Conservation (phyloP, 495 filamentous ascomycete species). For the Polyplosphaeria fusca region DNA sequence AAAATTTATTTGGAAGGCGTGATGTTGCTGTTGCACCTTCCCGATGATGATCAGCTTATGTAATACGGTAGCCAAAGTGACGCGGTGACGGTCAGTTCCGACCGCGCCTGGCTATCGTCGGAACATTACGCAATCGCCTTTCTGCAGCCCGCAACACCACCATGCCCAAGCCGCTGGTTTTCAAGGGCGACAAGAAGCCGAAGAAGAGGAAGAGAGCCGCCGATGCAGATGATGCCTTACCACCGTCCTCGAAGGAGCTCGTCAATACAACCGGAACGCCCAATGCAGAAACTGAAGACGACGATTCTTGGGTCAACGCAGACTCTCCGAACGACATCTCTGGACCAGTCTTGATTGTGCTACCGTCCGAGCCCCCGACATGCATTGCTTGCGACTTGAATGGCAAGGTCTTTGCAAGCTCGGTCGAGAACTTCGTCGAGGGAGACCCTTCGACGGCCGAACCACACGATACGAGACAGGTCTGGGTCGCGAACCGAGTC, state of each 20-base stretch:
- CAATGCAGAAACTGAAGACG: constrained; percentile 52
- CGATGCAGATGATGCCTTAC: constrained; percentile 36
- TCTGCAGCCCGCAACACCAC: too few species aligned
- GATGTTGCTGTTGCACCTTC: too few species aligned
- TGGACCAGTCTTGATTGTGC: constrained; percentile 79
- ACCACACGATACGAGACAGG: constrained; percentile 90
- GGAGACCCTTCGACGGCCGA: constrained; percentile 75
- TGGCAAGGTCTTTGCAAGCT: constrained; percentile 76
- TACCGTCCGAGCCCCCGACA: constrained; percentile 64
- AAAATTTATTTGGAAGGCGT: too few species aligned
- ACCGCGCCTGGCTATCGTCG: too few species aligned
- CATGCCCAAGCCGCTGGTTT: constrained; percentile 76
- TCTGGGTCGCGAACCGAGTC: constrained; percentile 86
- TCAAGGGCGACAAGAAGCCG: constrained; percentile 94
- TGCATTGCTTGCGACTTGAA: constrained; percentile 79
- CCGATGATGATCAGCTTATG: too few species aligned
- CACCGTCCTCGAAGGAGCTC: constrained; percentile 44
- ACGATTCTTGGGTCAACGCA: constrained; percentile 88
- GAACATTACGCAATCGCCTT: too few species aligned
- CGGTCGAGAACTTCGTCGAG: constrained; percentile 79
- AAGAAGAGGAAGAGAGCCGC: constrained; percentile 80
- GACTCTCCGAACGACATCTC: constrained; percentile 70
- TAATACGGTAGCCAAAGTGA: too few species aligned
- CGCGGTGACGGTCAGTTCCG: too few species aligned
- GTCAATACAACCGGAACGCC: constrained; percentile 36